A percentile compares a stretch with the other conserved stretches of the same genome.
phyloP scores from a whole-genome alignment of 1,139 yeast genomes.

The Yamadazyma diospyri region DNA sequence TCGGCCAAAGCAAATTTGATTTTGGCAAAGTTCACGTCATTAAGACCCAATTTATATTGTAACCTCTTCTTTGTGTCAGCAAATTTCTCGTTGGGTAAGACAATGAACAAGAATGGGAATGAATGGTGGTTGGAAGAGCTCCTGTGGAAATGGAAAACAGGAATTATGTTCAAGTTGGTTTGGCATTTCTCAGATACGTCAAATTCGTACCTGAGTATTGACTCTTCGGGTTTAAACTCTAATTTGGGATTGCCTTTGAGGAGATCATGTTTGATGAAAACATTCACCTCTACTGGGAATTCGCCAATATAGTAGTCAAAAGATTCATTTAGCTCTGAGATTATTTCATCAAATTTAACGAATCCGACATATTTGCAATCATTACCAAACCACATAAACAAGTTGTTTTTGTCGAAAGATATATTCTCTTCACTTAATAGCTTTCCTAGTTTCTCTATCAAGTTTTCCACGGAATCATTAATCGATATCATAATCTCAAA shows the following conservation, averaged over 20 bases:
- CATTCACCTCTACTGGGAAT: constrained; percentile 44
- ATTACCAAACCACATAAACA: constrained; percentile 55
- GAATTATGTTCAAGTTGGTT: constrained; percentile 38
- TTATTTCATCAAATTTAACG: constrained; percentile 34
- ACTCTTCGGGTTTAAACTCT: constrained; percentile 8
- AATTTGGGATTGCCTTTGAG: constrained; percentile 19
- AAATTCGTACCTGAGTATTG: constrained; percentile 26
- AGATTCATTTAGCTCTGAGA: constrained; percentile 32
- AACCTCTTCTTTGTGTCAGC: constrained; percentile 65
- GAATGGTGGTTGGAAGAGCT: constrained; percentile 74
- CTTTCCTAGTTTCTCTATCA: constrained; percentile 52
- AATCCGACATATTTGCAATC: constrained; percentile 38
- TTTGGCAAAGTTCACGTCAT: constrained; percentile 74
- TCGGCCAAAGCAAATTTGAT: constrained; percentile 62
- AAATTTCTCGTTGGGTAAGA: constrained; percentile 63
- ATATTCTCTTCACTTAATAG: constrained; percentile 49
- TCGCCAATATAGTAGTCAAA: constrained; percentile 41
- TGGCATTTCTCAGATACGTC: constrained; percentile 29
- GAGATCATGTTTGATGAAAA: constrained; percentile 35
- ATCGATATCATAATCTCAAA: constrained; percentile 69
- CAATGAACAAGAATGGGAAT: constrained; percentile 76
- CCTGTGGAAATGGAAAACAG: constrained; percentile 70
- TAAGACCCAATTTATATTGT: constrained; percentile 66
- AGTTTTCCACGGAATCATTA: constrained; percentile 52
- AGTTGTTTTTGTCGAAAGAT: constrained; percentile 45